phyloP scores from a whole-genome alignment of 2,329 filamentous ascomycete genomes.

The Byssochlamys sp. region DNA sequence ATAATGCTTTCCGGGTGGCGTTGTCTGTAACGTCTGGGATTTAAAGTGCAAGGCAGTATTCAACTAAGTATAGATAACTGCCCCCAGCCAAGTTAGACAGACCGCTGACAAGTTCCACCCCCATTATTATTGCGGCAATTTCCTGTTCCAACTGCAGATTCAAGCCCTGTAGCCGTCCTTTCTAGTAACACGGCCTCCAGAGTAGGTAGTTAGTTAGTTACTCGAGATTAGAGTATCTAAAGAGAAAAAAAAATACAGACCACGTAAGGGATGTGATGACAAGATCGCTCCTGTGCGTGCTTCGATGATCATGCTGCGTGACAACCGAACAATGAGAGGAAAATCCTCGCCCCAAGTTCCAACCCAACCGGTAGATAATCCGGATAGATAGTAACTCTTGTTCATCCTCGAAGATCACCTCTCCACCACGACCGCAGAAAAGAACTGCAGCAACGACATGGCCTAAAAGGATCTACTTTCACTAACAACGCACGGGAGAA shows the following conservation, averaged over 20 bases:
- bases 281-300: background rate
- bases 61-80: no score
- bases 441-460: background rate
- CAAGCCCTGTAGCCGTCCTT: background rate
- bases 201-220: background rate
- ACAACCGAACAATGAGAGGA: background rate
- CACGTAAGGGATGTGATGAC: background rate
- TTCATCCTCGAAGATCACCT: background rate
- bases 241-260: background rate
- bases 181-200: background rate
- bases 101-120: background rate
- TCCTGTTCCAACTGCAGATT: background rate
- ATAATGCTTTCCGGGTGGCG: background rate
- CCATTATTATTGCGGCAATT: background rate
- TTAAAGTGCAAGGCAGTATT: background rate
- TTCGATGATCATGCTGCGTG: background rate
- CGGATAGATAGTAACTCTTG: background rate
- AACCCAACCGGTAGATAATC: background rate
- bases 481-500: background rate
- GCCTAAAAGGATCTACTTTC: no score
- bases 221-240: background rate
- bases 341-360: background rate
- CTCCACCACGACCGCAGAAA: background rate
- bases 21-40: background rate
- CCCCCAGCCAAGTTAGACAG: no score